Percentiles rank a stretch among this genome's conserved stretches.
These are phyloP conservation scores for Solanum piurae DNA, from an alignment of 257 asterid genomes.

Conservation along the genomic window DNA sequence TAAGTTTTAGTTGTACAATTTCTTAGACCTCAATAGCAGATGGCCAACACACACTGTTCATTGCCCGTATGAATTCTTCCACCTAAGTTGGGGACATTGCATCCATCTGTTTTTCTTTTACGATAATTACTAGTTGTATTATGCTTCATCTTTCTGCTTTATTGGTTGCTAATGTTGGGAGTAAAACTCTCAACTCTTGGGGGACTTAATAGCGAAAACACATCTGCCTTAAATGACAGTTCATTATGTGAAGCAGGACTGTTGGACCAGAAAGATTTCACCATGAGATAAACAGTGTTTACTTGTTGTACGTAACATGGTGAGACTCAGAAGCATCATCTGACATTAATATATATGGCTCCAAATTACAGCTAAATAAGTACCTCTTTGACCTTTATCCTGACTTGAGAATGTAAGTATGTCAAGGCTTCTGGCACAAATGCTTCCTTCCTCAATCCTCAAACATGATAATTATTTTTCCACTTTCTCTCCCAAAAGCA, in stretches of 20 bases:
- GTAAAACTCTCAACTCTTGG: conserved; percentile 37
- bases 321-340: background rate
- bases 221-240: conserved; percentile 11
- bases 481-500: background rate
- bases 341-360: background rate
- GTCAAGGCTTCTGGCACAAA: background rate
- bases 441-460: background rate
- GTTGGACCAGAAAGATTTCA: conserved; percentile 39
- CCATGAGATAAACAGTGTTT: conserved; percentile 40
- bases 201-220: conserved; percentile 33
- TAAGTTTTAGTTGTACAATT: background rate
- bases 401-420: background rate
- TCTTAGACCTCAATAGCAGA: background rate
- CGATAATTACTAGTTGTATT: background rate
- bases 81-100: background rate
- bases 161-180: conserved; percentile 17
- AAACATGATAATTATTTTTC: background rate
- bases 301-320: conserved; percentile 48
- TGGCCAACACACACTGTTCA: background rate
- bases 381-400: background rate
- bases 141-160: background rate
- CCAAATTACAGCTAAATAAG: background rate
- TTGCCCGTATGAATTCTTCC: background rate
- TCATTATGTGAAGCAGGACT: conserved; percentile 32
- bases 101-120: background rate